Base-by-base conservation (phyloP, 1,284 basidiomycete genomes). In the Heliocybe sulcata region DNA sequence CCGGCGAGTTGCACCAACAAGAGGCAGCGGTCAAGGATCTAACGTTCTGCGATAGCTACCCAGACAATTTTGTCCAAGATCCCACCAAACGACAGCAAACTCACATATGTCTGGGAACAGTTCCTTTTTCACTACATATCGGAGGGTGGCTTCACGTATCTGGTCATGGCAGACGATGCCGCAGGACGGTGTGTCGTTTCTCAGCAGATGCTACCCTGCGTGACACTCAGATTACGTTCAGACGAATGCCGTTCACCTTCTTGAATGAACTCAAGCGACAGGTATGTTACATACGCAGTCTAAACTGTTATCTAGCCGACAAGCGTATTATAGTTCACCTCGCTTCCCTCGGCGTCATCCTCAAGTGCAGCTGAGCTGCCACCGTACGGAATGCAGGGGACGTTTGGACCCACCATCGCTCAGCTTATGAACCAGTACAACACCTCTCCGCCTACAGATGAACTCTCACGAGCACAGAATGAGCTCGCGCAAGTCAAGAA, bases 41-140 rank as follows among this genome's bases (percentile, higher is more conserved):
- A 27, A 6, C 19, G 8, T 42, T 42, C 38, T 42, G 16, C 38
- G 38, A 19, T 64, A 83, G 95, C 96, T 16, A 92, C 91, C 6
- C 87, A 94, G 63, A 93, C 90, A 0, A 97, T 98, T 62, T 77
- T 99, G 14, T 89, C 87, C 45, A 96, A 96, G 77, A 98, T 98
- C 65, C 93, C 94, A 1, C 92, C 92, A 1, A 92, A 92, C 67
- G 87, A 97, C 70, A 91, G 90, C 69, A 97, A 97, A 71, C 79
- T 98, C 54, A 96, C 93, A 33, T 98, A 96, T 75, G 92, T 91
- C 52, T 94, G 92, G 92, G 92, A 97, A 68, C 87, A 95, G 71
- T 96, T 92, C 68, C 78, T 98, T 26, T 97, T 98, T 67, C 96
- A 99, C 73, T 98, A 98, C 72, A 81, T 96, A 59, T 90, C 90